Evolutionary conservation across 1,284 basidiomycete species (phyloP).

Genomic region (Porogramme epimiltina): DNA sequence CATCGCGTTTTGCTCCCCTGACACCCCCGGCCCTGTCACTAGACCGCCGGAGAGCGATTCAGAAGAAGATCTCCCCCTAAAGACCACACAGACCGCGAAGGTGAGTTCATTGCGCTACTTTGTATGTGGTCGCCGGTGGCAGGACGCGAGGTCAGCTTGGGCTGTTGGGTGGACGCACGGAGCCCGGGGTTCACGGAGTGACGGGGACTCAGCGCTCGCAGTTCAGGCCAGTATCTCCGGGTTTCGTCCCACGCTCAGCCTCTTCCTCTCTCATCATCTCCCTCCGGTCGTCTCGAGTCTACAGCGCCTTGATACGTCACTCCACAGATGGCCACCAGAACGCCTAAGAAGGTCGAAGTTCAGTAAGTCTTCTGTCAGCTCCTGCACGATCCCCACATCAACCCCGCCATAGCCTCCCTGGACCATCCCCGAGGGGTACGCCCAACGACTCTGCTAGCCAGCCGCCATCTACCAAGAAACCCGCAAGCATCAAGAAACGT

Average conservation of each 20-base stretch:
- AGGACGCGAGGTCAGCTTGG: no score
- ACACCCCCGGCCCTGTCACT: not conserved
- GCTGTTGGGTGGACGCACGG: no score
- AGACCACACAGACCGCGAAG: not conserved
- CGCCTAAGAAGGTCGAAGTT: conserved; percentile 43
- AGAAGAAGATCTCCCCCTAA: not conserved
- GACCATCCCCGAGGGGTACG: conserved; percentile 24
- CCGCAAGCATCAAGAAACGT: conserved; percentile 18
- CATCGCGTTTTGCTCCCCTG: not conserved
- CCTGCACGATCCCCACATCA: not conserved
- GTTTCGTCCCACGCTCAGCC: conserved; percentile 3
- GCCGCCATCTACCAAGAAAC: conserved; percentile 20
- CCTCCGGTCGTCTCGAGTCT: not conserved
- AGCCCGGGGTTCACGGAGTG: not conserved
- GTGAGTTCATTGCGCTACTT: no score
- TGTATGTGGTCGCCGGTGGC: no score
- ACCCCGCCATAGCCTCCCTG: conserved; percentile 20
- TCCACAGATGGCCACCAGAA: conserved; percentile 15
- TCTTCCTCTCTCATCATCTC: not conserved
- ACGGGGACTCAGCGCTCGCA: not conserved
- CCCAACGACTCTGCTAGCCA: conserved; percentile 6
- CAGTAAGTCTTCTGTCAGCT: conserved; percentile 34
- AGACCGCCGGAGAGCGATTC: conserved; percentile 1
- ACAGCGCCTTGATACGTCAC: not conserved
- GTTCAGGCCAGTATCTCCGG: conserved; percentile 1